phyloP scores from a whole-genome alignment of 306 rosid genomes.

The Gillenia trifoliata region DNA sequence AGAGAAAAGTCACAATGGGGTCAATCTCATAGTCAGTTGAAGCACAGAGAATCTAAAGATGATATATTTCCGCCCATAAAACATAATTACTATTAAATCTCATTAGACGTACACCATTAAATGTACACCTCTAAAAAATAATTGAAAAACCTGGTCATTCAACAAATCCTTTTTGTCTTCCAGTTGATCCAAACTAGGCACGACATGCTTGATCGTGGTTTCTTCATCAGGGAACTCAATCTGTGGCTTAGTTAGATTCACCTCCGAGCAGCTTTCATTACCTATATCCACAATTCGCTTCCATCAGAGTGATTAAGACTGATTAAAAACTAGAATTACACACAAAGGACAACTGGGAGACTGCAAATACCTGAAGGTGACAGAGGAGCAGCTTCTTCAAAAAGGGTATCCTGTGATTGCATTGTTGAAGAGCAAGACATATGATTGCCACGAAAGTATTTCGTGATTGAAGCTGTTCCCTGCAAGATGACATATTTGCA shows the following conservation, averaged over 20 bases:
- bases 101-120: background rate
- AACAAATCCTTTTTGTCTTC: conserved; percentile 31
- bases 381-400: conserved; percentile 44
- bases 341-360: conserved; percentile 11
- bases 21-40: background rate
- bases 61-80: background rate
- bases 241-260: conserved; percentile 35
- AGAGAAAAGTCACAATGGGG: background rate
- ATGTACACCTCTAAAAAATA: background rate
- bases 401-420: conserved; percentile 30
- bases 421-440: conserved; percentile 35
- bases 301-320: conserved; percentile 16
- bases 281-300: conserved; percentile 36
- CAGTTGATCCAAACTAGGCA: conserved; percentile 40
- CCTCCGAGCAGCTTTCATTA: conserved; percentile 38
- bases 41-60: background rate
- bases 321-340: background rate
- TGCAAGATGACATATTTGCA: conserved; percentile 12
- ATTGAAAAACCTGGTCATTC: conserved; percentile 27
- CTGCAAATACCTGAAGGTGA: conserved; percentile 59
- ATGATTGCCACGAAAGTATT: conserved; percentile 62
- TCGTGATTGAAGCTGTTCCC: conserved; percentile 80
- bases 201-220: conserved; percentile 19
- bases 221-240: conserved; percentile 41
- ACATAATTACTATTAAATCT: background rate